Evolutionary conservation across 2,329 filamentous ascomycete species (phyloP), one percentile per base, ranked within the genome.

Genomic region (Alternaria dauci): DNA sequence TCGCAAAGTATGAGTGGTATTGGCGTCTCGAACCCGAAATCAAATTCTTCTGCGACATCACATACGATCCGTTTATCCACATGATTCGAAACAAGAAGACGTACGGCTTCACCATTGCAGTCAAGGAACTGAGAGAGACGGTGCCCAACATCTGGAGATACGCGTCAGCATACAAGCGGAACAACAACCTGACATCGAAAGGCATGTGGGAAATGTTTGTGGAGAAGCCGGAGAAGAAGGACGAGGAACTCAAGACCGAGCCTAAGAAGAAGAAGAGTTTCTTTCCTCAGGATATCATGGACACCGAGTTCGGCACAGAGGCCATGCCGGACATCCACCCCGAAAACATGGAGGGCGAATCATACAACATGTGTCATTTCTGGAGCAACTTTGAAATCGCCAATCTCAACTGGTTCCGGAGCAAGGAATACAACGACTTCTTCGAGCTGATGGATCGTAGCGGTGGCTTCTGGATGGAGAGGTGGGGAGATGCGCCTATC

Each of bases 361-460:
- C 89, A 72, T 99, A 99, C 85, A 99, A 99, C 82, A 99, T 99
- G 95, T 99, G 95, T 79, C 95, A 99, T 83, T 99, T 97, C 84
- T 99, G 95, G 95, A 97, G 93, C 79, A 99, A 99, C 79, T 99
- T 99, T 70, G 95, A 99, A 80, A 99, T 99, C 81, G 95, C 95
- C 14, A 89, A 89, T 61, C 86, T 99, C 62, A 91, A 92, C 81
- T 99, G 93, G 88, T 98, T 98, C 87, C 89, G 95, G 71, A 97
- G 94, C 83, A 94, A 97, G 81, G 91, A 93, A 76, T 99, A 99
- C 78, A 91, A 96, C 71, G 95, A 97, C 68, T 99, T 99, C 80
- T 99, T 99, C 79, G 85, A 97, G 74, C 96, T 96, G 91, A 97
- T 99, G 94, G 95, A 99, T 78, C 89, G 90, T 65, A 97, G 94